These are phyloP conservation scores for Mallotus nudiflorus DNA, from an alignment of 345 rosid species.

Conservation along the genomic window DNA sequence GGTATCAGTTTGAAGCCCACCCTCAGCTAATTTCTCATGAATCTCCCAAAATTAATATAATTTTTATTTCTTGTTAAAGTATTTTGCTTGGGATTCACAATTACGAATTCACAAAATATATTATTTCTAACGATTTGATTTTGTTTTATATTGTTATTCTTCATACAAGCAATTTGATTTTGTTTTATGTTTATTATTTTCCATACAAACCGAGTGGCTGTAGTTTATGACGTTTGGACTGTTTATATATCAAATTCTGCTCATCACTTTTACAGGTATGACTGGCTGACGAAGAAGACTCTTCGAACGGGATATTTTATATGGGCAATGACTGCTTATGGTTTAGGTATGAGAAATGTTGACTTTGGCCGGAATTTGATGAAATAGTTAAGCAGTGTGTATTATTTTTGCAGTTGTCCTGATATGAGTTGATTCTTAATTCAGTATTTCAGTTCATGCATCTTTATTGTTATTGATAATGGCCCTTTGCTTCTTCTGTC, in stretches of 20 bases:
- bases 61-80: background rate
- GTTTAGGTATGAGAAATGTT: conserved; percentile 59
- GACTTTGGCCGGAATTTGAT: background rate
- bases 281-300: conserved; percentile 80
- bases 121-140: no score
- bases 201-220: background rate
- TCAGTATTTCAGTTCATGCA: background rate
- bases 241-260: background rate
- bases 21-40: no score
- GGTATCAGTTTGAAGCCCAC: conserved; percentile 49
- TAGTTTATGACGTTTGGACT: background rate
- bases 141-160: background rate
- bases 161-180: background rate
- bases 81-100: no score
- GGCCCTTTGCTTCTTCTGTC: background rate
- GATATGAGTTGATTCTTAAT: no score
- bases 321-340: conserved; percentile 93
- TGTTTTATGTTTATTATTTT: background rate
- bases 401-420: no score
- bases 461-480: no score
- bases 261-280: conserved; percentile 57
- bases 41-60: no score
- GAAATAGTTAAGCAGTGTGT: no score
- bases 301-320: conserved; percentile 79
- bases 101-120: no score